phyloP scores from a whole-genome alignment of 108 stramenopile genomes.

The Skeletonema grethae region DNA sequence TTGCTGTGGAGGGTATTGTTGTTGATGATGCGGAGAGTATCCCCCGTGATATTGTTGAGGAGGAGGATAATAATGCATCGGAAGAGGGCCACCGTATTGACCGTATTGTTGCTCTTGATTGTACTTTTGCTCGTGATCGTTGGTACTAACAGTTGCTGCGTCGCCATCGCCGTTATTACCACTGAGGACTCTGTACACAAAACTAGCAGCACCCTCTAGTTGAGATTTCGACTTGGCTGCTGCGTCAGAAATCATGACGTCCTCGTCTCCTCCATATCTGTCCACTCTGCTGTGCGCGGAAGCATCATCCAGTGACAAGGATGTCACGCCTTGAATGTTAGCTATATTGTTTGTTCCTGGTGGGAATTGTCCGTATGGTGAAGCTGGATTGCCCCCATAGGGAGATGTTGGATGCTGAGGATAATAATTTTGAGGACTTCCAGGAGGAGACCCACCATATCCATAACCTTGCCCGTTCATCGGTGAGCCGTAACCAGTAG shows the following conservation, averaged over 20 bases:
- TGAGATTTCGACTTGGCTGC: neutral
- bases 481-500: neutral
- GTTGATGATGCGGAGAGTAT: neutral
- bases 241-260: neutral
- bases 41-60: neutral
- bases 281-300: neutral
- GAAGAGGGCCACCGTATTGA: neutral
- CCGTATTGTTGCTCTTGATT: neutral
- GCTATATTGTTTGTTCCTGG: no score
- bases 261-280: conserved; percentile 4
- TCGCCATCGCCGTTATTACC: neutral
- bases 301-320: neutral
- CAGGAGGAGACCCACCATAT: neutral
- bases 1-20: neutral
- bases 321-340: neutral
- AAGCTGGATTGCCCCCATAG: neutral
- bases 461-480: neutral
- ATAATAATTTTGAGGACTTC: neutral
- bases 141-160: neutral
- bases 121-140: neutral
- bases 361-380: neutral
- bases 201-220: neutral
- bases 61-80: neutral
- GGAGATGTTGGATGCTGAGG: neutral
- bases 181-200: neutral